Evolutionary conservation across 257 asterid species (phyloP).

Genomic region (Capsicum chinense): DNA sequence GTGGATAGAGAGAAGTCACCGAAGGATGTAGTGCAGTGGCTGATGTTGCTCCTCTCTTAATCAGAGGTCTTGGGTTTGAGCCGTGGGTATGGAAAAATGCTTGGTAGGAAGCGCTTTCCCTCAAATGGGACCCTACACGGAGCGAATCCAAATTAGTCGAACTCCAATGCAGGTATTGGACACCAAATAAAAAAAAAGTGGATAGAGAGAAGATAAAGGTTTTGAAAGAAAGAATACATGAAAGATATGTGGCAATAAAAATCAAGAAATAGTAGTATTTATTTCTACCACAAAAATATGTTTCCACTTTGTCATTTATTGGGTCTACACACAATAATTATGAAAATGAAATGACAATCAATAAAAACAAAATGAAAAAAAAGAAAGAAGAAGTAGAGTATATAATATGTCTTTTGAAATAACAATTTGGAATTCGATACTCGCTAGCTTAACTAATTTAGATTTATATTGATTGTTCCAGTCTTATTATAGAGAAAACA

Average conservation of each 20-base stretch:
- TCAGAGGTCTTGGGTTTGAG: too few species aligned
- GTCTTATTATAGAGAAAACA: not conserved
- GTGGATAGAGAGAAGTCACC: constrained; percentile 3
- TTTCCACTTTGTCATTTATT: constrained; percentile 17
- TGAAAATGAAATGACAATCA: constrained; percentile 26
- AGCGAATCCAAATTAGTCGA: too few species aligned
- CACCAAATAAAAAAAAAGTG: not conserved
- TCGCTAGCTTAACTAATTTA: not conserved
- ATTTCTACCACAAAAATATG: constrained; percentile 21
- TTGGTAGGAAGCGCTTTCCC: too few species aligned
- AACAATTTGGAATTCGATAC: not conserved
- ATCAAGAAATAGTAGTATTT: not conserved
- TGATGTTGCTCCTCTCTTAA: too few species aligned
- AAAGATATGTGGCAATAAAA: not conserved
- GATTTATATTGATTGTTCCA: not conserved
- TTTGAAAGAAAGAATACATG: not conserved
- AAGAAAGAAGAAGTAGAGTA: not conserved
- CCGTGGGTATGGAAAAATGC: too few species aligned
- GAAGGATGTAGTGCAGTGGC: too few species aligned
- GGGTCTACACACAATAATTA: constrained; percentile 6
- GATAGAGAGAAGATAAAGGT: constrained; percentile 8
- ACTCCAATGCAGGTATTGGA: too few species aligned
- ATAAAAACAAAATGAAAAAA: not conserved
- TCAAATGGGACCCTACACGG: too few species aligned
- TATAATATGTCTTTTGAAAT: not conserved